Evolutionary conservation across 192 early-diverging fungal genomes (phyloP).

Genomic region (Coemansia sp.): DNA sequence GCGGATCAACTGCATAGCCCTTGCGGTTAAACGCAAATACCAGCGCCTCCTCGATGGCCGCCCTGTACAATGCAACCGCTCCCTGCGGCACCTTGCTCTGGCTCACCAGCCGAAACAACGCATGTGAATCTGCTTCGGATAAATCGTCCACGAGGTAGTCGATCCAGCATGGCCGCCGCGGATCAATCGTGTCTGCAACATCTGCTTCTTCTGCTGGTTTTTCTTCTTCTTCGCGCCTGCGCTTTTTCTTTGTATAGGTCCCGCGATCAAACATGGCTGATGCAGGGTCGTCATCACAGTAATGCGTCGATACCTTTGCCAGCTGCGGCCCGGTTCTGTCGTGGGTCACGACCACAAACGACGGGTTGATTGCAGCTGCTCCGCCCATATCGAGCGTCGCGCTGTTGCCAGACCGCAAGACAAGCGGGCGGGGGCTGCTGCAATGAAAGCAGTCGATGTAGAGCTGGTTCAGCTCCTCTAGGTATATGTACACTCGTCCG

Average conservation of each 20-base stretch:
- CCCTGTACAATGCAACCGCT: constrained; percentile 9
- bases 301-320: background rate
- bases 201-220: background rate
- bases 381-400: constrained; percentile 7
- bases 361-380: background rate
- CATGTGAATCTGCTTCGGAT: constrained; percentile 17
- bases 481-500: constrained; percentile 27
- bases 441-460: constrained; percentile 18
- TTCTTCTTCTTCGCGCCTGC: background rate
- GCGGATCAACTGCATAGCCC: constrained; percentile 25
- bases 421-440: constrained; percentile 6
- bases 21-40: constrained; percentile 41
- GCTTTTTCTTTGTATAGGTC: constrained; percentile 9
- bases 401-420: constrained; percentile 23
- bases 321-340: constrained; percentile 15
- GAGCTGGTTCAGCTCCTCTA: constrained; percentile 29
- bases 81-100: constrained; percentile 28
- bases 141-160: constrained; percentile 45
- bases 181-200: constrained; percentile 14
- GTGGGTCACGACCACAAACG: constrained; percentile 8
- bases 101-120: constrained; percentile 28
- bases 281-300: constrained; percentile 1
- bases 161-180: constrained; percentile 33
- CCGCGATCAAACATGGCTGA: constrained; percentile 18
- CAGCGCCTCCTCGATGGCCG: constrained; percentile 47